These are phyloP conservation scores for Phytophthora constricta DNA, from an alignment of 352 stramenopile genomes.

Conservation along the genomic window DNA sequence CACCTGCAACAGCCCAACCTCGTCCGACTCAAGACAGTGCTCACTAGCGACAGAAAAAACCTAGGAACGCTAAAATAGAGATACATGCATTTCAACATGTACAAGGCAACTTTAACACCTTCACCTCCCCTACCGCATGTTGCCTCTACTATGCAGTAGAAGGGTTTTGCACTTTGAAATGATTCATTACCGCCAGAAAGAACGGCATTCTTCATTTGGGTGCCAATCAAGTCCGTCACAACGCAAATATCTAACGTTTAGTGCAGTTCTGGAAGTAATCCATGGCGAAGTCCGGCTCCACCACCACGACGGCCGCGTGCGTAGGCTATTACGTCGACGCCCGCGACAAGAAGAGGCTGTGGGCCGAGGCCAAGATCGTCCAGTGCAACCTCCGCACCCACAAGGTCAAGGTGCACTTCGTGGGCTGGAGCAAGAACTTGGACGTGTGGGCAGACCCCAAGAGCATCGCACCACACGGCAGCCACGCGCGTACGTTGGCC, in stretches of 20 bases:
- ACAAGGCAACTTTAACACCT: conserved; percentile 27
- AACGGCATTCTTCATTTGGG: neutral
- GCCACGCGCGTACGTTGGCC: conserved; percentile 28
- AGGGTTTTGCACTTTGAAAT: neutral
- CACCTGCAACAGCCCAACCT: neutral
- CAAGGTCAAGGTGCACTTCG: conserved; percentile 52
- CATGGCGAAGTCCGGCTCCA: neutral
- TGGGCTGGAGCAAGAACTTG: conserved; percentile 43
- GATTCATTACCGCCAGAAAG: neutral
- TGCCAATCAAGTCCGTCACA: neutral
- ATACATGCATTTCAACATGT: conserved; percentile 9
- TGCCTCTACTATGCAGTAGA: neutral
- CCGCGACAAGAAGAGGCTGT: conserved; percentile 50
- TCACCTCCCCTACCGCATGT: conserved; percentile 18
- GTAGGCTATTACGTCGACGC: conserved; percentile 50
- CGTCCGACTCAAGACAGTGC: neutral
- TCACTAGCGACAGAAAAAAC: too few relatives aligned
- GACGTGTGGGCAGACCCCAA: conserved; percentile 55
- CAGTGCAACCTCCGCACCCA: conserved; percentile 39
- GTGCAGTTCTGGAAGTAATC: neutral
- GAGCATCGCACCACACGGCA: conserved; percentile 38
- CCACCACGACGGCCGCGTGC: conserved; percentile 15
- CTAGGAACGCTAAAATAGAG: neutral
- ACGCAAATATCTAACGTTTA: too few relatives aligned
- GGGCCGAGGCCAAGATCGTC: conserved; percentile 50